Evolutionary conservation across 1,284 basidiomycete species (phyloP), one percentile per base, ranked within the genome.

Genomic region (Anthracocystis walkeri): DNA sequence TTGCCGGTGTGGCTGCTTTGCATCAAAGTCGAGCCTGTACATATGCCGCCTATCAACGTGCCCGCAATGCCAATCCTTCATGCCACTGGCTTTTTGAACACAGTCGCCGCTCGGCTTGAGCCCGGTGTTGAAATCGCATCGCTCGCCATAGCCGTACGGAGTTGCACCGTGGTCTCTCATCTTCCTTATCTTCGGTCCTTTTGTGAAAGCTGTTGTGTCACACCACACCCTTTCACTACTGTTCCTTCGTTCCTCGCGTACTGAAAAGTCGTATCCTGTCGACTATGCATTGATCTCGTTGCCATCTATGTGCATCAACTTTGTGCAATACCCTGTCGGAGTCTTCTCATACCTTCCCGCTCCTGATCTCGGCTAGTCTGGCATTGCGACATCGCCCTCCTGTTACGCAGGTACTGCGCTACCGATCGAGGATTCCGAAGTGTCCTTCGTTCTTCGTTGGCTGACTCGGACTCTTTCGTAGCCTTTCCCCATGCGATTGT

Each of bases 241-340:
- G 35, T 38, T 38, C 35, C 16, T 38, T 16, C 12, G 35, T 38
- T 38, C 35, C 35, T 38, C 35, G 35, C 35, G 35, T 38, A 38
- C 35, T 38, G 35, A 3, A 12, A 16, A 38, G 35, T 38, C 14
- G 35, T 38, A 16, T 38, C 16, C 14, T 16, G 2, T 14, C 14
- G 35, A 50, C 18, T 8, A 10, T 23, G 11, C 40, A 11, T 10
- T 45, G 50, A 60, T 60, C 35, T 38, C 35, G 14, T 38, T 38
- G 35, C 35, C 14, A 38, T 16, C 35, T 38, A 16, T 16, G 35
- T 16, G 35, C 35, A 3, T 16, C 35, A 16, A 16, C 35, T 38
- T 38, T 52, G 51, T 63, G 60, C 60, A 60, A 68, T 68, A 49
- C 48, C 4, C n/a, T 20, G 60, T 63, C 60, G 52, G 66, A 63